Evolutionary conservation across 306 rosid genomes (phyloP).

Genomic region (Myrica gale): DNA sequence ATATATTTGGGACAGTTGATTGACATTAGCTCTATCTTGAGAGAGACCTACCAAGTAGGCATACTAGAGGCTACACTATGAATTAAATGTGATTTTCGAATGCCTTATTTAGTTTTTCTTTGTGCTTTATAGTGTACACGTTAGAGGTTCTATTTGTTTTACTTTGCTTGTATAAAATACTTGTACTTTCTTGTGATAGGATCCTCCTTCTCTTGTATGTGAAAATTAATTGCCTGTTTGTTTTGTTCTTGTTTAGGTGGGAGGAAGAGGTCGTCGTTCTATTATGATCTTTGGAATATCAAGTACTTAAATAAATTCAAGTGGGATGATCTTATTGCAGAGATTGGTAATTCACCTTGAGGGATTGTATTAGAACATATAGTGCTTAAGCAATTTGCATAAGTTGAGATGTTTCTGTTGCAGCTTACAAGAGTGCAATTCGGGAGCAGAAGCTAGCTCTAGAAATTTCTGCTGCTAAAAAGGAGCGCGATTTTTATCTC

Average conservation of each 20-base stretch:
- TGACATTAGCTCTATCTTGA: neutral
- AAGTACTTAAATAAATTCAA: constrained; percentile 90
- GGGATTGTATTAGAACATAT: constrained; percentile 18
- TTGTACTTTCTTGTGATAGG: neutral
- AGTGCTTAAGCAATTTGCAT: constrained; percentile 25
- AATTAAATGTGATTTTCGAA: no score
- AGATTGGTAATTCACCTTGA: constrained; percentile 52
- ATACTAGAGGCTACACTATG: no score
- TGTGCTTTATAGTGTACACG: neutral
- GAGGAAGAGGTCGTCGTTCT: constrained; percentile 75
- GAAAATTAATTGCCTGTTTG: constrained; percentile 2
- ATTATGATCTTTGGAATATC: constrained; percentile 90
- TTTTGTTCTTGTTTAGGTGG: constrained; percentile 58
- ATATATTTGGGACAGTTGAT: neutral
- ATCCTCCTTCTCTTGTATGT: constrained; percentile 18
- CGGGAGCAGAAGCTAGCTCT: constrained; percentile 80
- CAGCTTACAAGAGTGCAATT: constrained; percentile 70
- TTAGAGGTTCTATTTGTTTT: neutral
- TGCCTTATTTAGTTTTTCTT: neutral
- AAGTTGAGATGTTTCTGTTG: constrained; percentile 15
- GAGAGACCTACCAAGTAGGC: neutral
- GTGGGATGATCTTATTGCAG: constrained; percentile 93
- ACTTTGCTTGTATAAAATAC: neutral
- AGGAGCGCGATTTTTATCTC: constrained; percentile 73
- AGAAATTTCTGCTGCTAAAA: constrained; percentile 83